phyloP scores from a whole-genome alignment of 2,329 filamentous ascomycete species.

The Atkinsonella texensis region DNA sequence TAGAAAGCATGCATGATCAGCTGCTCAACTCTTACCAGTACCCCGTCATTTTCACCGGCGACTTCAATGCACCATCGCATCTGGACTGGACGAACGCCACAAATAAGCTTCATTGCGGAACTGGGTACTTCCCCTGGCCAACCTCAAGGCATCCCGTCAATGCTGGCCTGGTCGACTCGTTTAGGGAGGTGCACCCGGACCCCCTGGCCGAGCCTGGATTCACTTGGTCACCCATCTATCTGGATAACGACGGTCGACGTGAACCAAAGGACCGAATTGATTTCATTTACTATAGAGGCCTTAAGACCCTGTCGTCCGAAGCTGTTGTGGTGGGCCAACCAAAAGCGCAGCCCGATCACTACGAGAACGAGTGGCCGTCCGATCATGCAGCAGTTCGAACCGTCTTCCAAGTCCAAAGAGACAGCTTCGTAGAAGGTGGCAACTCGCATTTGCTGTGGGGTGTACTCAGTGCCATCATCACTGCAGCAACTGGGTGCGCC shows the following conservation, averaged over 20 bases:
- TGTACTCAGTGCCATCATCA: not conserved
- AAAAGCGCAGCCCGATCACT: constrained; percentile 20
- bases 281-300: constrained; percentile 28
- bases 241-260: constrained; percentile 17
- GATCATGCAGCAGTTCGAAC: constrained; percentile 26
- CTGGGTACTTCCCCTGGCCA: constrained; percentile 24
- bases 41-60: constrained; percentile 26
- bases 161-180: constrained; percentile 27
- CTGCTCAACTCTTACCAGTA: constrained; percentile 17
- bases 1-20: constrained; percentile 20
- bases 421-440: not conserved
- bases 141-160: constrained; percentile 23
- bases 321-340: constrained; percentile 22
- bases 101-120: constrained; percentile 24
- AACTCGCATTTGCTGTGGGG: not conserved
- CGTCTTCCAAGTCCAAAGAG: constrained; percentile 12
- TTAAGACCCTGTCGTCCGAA: constrained; percentile 20
- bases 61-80: constrained; percentile 33
- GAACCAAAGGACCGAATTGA: constrained; percentile 31
- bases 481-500: not conserved
- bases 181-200: constrained; percentile 24
- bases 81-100: constrained; percentile 26
- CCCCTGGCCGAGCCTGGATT: constrained; percentile 20
- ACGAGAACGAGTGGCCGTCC: constrained; percentile 29
- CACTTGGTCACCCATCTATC: constrained; percentile 30